These are phyloP conservation scores for Colletotrichum sp. DNA, from an alignment of 2,329 filamentous ascomycete genomes.

Conservation along the genomic window DNA sequence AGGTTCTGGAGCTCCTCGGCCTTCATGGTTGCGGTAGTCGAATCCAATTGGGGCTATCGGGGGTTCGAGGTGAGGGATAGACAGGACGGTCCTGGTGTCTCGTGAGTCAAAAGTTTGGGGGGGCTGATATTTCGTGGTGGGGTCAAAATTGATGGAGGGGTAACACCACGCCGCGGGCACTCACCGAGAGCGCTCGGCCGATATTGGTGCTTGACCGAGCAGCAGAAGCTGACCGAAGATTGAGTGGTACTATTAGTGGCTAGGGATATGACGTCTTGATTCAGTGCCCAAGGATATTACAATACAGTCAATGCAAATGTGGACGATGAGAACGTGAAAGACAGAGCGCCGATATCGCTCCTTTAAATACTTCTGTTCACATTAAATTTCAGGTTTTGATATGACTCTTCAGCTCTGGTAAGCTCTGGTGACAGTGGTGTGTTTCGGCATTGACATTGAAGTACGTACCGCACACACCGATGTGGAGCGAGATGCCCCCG, in stretches of 20 bases:
- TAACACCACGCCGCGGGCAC: not conserved
- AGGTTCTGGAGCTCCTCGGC: slow-evolving; percentile 59
- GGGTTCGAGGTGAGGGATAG: not conserved
- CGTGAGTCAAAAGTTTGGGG: slow-evolving; percentile 22
- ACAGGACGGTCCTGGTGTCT: slow-evolving; percentile 11
- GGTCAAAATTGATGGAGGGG: slow-evolving; percentile 22
- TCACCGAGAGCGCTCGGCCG: slow-evolving; percentile 12
- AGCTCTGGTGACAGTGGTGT: not conserved
- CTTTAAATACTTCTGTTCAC: not conserved
- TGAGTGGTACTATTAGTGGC: not conserved
- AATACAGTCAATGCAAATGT: fast-evolving
- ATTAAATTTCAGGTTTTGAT: not conserved
- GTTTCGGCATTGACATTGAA: not conserved
- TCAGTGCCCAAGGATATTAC: not conserved
- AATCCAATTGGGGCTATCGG: slow-evolving; percentile 12
- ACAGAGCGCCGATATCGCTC: not conserved
- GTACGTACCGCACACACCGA: not conserved
- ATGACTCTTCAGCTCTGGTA: slow-evolving; percentile 1
- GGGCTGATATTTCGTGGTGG: slow-evolving; percentile 21
- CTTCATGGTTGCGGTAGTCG: slow-evolving; percentile 52
- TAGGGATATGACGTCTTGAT: not conserved
- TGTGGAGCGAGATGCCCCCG: not conserved
- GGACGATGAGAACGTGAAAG: fast-evolving
- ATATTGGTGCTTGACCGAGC: slow-evolving; percentile 4
- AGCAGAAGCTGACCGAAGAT: not conserved